Conservation (phyloP, 2,329 filamentous ascomycete species). For the Neopestalotiopsis clavispora region DNA sequence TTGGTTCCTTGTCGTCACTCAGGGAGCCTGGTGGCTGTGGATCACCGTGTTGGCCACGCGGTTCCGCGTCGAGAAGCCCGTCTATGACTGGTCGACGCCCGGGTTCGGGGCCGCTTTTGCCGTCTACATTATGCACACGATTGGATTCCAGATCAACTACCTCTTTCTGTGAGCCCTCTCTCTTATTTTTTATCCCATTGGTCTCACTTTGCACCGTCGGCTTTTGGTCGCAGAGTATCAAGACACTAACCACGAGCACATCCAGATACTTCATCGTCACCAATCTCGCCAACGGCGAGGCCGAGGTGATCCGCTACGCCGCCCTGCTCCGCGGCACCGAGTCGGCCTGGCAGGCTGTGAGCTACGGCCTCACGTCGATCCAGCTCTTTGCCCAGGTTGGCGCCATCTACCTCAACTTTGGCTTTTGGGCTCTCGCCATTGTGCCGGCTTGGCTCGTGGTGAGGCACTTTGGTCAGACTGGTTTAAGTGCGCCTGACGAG, state of each 20-base stretch:
- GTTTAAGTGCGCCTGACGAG: neutral
- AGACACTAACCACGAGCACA: neutral
- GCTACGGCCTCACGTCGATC: constrained; percentile 70
- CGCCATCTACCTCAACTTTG: constrained; percentile 73
- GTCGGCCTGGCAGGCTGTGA: constrained; percentile 74
- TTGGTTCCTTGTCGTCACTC: constrained; percentile 55
- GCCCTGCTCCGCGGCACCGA: constrained; percentile 73
- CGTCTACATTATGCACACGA: constrained; percentile 69
- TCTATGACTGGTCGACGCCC: constrained; percentile 67
- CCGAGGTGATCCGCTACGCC: constrained; percentile 70
- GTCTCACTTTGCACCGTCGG: too few relatives aligned
- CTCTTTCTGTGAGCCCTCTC: constrained; percentile 61
- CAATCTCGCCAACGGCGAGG: constrained; percentile 64
- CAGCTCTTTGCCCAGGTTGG: constrained; percentile 68
- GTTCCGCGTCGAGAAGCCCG: constrained; percentile 60
- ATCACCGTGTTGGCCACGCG: constrained; percentile 67
- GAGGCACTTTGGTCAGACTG: constrained; percentile 56
- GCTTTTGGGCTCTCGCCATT: constrained; percentile 67
- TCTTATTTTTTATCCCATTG: too few relatives aligned
- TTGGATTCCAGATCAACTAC: constrained; percentile 76
- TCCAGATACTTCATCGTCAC: constrained; percentile 71
- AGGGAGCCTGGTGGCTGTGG: constrained; percentile 77
- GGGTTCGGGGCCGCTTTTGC: constrained; percentile 72
- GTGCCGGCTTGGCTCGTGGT: constrained; percentile 71
- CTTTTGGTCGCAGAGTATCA: neutral